Percentiles rank a stretch among this genome's conserved stretches.
phyloP scores from a whole-genome alignment of 805 yeast genomes.

The Teunomyces aglyptinius region DNA sequence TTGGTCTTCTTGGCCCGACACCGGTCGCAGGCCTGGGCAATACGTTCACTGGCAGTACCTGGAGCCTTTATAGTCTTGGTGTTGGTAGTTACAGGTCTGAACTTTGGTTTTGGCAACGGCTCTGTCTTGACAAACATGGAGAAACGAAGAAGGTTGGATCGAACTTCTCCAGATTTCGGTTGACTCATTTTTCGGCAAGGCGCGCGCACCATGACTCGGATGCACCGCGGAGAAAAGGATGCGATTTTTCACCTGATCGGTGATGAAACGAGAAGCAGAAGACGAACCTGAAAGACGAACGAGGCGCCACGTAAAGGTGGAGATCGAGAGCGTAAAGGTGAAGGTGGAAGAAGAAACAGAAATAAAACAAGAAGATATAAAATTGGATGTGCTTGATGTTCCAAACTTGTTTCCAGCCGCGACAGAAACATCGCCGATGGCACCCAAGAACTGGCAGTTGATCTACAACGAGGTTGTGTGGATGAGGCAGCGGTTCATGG shows the following conservation, averaged over 20 bases:
- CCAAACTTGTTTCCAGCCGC: not conserved
- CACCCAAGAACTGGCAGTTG: constrained; percentile 49
- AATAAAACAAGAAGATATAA: not conserved
- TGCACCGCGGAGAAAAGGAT: not conserved
- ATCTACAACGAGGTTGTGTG: constrained; percentile 59
- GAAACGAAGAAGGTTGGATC: not conserved
- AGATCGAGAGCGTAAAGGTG: not conserved
- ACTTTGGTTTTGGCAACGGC: not conserved
- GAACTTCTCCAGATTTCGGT: constrained; percentile 2
- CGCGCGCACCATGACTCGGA: not conserved
- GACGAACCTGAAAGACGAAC: not conserved
- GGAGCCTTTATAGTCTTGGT: constrained; percentile 60
- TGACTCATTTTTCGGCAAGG: constrained; percentile 1
- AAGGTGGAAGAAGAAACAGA: not conserved
- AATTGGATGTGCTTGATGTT: not conserved
- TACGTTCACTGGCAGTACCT: constrained; percentile 63
- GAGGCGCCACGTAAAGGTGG: constrained; percentile 3
- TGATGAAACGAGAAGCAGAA: not conserved
- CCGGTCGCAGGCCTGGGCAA: constrained; percentile 90
- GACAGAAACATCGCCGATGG: not conserved
- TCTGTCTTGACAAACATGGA: not conserved
- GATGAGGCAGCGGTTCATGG: constrained; percentile 63
- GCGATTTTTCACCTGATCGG: not conserved
- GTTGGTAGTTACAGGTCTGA: constrained; percentile 14
- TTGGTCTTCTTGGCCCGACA: constrained; percentile 78